Evolutionary conservation across 2,329 filamentous ascomycete species (phyloP).

Genomic region (Phialophora tarda): DNA sequence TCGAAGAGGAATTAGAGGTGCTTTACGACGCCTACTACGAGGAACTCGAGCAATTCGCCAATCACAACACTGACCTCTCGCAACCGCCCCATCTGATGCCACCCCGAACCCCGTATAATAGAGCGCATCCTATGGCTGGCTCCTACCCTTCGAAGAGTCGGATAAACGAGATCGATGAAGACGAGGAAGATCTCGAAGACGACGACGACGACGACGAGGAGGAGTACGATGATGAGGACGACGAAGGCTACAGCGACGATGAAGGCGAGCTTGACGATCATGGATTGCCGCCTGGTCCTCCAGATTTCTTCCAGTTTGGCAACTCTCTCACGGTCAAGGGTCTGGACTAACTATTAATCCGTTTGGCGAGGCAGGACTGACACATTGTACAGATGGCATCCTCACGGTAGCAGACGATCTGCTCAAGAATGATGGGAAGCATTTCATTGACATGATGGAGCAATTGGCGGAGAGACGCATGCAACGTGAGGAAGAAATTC

Average conservation of each 20-base stretch:
- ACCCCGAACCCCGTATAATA: slow-evolving; percentile 58
- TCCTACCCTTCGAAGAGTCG: slow-evolving; percentile 67
- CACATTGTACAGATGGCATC: slow-evolving; percentile 73
- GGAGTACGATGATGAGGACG: slow-evolving; percentile 66
- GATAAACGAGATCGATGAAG: slow-evolving; percentile 63
- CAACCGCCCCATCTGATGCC: slow-evolving; percentile 71
- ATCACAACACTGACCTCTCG: slow-evolving; percentile 70
- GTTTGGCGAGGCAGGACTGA: slow-evolving; percentile 22
- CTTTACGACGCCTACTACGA: slow-evolving; percentile 98
- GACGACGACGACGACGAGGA: slow-evolving; percentile 55
- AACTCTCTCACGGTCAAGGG: slow-evolving; percentile 95
- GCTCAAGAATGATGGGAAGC: slow-evolving; percentile 97
- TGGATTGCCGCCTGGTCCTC: slow-evolving; percentile 68
- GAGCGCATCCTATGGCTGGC: slow-evolving; percentile 53
- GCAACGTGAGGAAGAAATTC: slow-evolving; percentile 92
- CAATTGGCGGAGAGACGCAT: slow-evolving; percentile 96
- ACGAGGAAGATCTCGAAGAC: slow-evolving; percentile 63
- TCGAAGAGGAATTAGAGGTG: slow-evolving; percentile 96
- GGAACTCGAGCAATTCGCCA: slow-evolving; percentile 95
- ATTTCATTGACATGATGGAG: slow-evolving; percentile 99
- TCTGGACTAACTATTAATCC: slow-evolving; percentile 45
- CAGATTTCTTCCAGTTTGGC: slow-evolving; percentile 97
- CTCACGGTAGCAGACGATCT: slow-evolving; percentile 98
- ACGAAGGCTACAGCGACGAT: slow-evolving; percentile 69
- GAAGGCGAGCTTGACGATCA: slow-evolving; percentile 67